phyloP scores from a whole-genome alignment of 2,329 filamentous ascomycete species.

The Aspergillus quadrilineatus region DNA sequence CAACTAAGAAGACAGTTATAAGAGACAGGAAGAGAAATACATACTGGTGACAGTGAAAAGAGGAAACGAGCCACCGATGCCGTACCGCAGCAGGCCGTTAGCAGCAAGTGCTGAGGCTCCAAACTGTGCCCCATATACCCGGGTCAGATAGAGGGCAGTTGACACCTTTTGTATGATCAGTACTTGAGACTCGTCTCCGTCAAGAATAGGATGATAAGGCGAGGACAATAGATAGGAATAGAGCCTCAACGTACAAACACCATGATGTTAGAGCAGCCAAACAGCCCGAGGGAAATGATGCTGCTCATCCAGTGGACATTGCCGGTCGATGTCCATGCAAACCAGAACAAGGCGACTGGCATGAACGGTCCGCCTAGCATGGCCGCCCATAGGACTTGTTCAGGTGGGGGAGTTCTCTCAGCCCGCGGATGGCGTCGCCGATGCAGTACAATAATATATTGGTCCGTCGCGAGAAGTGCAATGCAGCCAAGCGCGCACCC shows the following conservation, averaged over 20 bases:
- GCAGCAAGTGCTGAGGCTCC: slow-evolving; percentile 33
- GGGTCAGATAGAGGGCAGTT: slow-evolving; percentile 39
- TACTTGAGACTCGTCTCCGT: too few relatives aligned
- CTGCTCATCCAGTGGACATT: slow-evolving; percentile 43
- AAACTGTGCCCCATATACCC: slow-evolving; percentile 29
- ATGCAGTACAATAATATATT: not conserved
- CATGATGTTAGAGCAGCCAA: not conserved
- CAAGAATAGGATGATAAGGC: not conserved
- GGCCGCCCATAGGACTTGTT: slow-evolving; percentile 49
- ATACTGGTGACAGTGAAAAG: slow-evolving; percentile 32
- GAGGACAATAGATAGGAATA: not conserved
- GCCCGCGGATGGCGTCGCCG: not conserved
- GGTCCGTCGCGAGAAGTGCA: not conserved
- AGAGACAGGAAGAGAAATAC: not conserved
- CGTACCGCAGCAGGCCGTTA: slow-evolving; percentile 34
- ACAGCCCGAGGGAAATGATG: not conserved
- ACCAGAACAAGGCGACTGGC: slow-evolving; percentile 50
- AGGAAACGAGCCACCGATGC: slow-evolving; percentile 36
- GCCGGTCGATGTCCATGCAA: slow-evolving; percentile 47
- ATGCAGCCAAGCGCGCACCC: not conserved
- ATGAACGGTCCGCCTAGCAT: slow-evolving; percentile 52
- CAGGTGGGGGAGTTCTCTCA: slow-evolving; percentile 41
- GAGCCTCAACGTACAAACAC: not conserved
- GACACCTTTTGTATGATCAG: slow-evolving; percentile 28
- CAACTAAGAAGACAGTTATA: not conserved